Base-by-base conservation (phyloP, 2,329 filamentous ascomycete genomes). In the Onygena corvina region DNA sequence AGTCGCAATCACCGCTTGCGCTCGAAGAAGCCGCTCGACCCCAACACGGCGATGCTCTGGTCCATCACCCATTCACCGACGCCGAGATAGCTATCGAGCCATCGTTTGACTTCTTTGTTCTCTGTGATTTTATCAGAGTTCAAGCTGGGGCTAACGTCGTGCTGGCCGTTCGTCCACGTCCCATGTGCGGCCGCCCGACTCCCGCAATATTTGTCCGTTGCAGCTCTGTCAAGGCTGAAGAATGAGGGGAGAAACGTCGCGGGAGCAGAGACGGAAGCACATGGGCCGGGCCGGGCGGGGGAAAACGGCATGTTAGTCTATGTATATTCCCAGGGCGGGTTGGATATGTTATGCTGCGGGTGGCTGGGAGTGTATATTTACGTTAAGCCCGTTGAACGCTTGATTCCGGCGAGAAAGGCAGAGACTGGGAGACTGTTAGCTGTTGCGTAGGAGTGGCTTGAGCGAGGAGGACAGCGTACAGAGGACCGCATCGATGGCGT, bases 11-110 rank as follows among this genome's bases (percentile, higher is more conserved):
- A 56, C 31, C 54, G 52, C 33, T 51, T 89, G 62, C 92, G 79
- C 72, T 95, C 89, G 66, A 98, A 98, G 70, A 81, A 98, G 52
- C 83, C 78, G 64, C 86, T 93, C 45, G 84, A 83, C 35, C 87
- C 84, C 64, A 94, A 86, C 50, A 96, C 79, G 34, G 89, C 89
- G 27, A 96, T 87, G 25, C 88, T 93, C 72, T 93, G 85, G 68
- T 98, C 92, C 88, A 98, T 94, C 56, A 95, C 85, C 80, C 88
- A 94, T 73, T 98, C 92, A 59, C 92, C 92, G 14, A 95, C 83
- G 54, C 87, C 87, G 36, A 96, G 80, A 67, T 96, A 96, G 65
- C 84, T 90, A 62, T 90, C 84, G 57, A 96, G 80, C 88, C 89
- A 96, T 62, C 81, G 83, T 65, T 84, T 83, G 58, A 92, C 69